Base-by-base conservation (phyloP, 371 early-diverging fungal genomes). In the Mortierella sp. region DNA sequence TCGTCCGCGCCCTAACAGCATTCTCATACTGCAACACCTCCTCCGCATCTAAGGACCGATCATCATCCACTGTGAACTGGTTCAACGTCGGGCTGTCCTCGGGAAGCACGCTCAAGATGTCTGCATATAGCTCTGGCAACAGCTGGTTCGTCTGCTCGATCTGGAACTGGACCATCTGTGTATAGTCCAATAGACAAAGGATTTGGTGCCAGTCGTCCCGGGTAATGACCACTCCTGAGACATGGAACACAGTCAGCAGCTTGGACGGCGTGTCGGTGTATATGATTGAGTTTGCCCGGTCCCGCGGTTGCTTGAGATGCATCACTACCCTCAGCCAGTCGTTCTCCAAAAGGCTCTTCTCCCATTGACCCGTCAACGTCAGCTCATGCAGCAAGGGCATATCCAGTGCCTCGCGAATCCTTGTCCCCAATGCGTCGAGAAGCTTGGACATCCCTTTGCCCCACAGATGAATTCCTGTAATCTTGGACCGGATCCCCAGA, bases 401-500 rank as follows among this genome's bases (percentile, higher is more conserved):
- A 11, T 57, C 26, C 7, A 57, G 9, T 10, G 57, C 16, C 7
- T 57, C 57, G 26, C 21, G 24, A 16, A 57, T 57, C 57, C 57
- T 16, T 26, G 26, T 26, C 26, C 26, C 57, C 26, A 57, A 8
- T 9, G 57, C 57, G 24, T 57, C 21, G 57, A 57, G 57, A 57
- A 57, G 9, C 26, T 26, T 24, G 26, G 26, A 26, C 57, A 26
- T 57, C 26, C 70, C 48, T 6, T 47, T 57, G 34, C 70, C 65
- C 78, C 72, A 78, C 0, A 65, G 16, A 57, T 55, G 28, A 3
- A 78, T 45, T 10, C 28, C 70, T 38, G 77, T 81, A 26, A 81
- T 55, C 71, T 81, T 81, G 57, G 77, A 28, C 6, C 74, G 54
- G 34, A 74, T 77, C 28, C 77, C 55, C 19, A 70, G 8, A 2